These are phyloP conservation scores for Coemansia sp. DNA, from an alignment of 371 early-diverging fungal species.

Conservation along the genomic window DNA sequence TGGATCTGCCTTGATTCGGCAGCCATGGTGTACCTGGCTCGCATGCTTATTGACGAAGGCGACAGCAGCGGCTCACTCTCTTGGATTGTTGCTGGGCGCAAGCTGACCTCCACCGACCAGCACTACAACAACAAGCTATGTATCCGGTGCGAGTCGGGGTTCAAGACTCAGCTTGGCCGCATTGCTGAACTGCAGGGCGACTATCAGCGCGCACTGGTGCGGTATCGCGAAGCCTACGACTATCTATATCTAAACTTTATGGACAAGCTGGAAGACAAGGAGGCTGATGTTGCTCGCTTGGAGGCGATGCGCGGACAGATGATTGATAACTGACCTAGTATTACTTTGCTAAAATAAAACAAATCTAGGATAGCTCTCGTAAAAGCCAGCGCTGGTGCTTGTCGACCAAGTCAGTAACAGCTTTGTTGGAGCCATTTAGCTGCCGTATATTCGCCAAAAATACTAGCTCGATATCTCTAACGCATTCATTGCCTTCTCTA, in stretches of 20 bases:
- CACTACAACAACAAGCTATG: constrained; percentile 17
- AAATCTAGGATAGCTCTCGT: neutral
- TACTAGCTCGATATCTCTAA: neutral
- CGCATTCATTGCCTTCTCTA: neutral
- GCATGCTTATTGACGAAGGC: constrained; percentile 22
- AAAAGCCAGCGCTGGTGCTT: constrained; percentile 12
- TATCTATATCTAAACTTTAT: constrained; percentile 30
- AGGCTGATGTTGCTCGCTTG: constrained; percentile 23
- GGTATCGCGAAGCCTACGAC: constrained; percentile 42
- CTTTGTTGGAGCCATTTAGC: neutral
- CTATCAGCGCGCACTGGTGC: constrained; percentile 21
- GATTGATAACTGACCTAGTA: neutral
- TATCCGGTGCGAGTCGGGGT: constrained; percentile 28
- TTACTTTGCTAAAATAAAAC: neutral
- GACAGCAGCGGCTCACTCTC: constrained; percentile 17
- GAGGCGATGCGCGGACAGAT: constrained; percentile 1
- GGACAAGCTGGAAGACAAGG: constrained; percentile 9
- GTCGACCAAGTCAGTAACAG: neutral
- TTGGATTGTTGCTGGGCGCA: constrained; percentile 31
- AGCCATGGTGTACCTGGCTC: constrained; percentile 32
- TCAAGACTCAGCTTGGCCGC: constrained; percentile 30
- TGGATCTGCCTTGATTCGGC: constrained; percentile 42
- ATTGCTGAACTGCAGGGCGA: constrained; percentile 36
- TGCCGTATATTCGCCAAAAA: constrained; percentile 7
- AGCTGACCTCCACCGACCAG: neutral